Base-by-base conservation (phyloP, 257 asterid genomes). In the Primulina huaijiensis region DNA sequence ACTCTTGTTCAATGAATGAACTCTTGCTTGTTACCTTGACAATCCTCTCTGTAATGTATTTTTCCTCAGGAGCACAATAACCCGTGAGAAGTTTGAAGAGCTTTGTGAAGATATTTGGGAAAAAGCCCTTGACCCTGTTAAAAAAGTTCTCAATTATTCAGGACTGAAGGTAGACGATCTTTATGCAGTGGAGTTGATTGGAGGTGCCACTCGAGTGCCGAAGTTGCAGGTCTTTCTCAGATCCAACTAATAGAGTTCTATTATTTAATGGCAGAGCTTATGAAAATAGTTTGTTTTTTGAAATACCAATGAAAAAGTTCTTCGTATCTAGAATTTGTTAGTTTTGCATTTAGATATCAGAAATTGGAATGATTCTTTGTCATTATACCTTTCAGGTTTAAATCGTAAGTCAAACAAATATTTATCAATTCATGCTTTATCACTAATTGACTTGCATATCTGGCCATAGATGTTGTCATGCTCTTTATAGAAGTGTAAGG, bases 171-270 rank as follows among this genome's bases (percentile, higher is more conserved):
- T 75, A 63, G 95, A 88, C 33, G 97, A 94, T 71, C 80, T 94
- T 77, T 81, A 89, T 78, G 99, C 95, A 2, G 96, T 94, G 73
- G 99, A 94, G 87, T 82, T 94, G 85, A 89, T 94, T 80, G 99
- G 99, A 78, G 99, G 99, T 80, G 93, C 97, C 83, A 94, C 99
- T 37, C 89, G 99, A 72, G 97, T 94, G 70, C 99, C 97, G 64
- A 91, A 88, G 79, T 88, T 94, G 87, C 97, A 94, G 99, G 99
- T 93, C 59, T 65, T 67, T 71, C 35, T 50, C 70, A 4, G 21
- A 60, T 65, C 76, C 71, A 35, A 57, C 56, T 64, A 33, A 34
- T 50, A 35, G 27, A 58, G 65, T 19, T 30, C 60, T 61, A n/a
- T 40, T 34, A 17, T 57, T 58, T 33, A 43, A 52, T 35, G 60